Conservation (phyloP, 192 early-diverging fungal genomes). For the Podochytrium sp. region DNA sequence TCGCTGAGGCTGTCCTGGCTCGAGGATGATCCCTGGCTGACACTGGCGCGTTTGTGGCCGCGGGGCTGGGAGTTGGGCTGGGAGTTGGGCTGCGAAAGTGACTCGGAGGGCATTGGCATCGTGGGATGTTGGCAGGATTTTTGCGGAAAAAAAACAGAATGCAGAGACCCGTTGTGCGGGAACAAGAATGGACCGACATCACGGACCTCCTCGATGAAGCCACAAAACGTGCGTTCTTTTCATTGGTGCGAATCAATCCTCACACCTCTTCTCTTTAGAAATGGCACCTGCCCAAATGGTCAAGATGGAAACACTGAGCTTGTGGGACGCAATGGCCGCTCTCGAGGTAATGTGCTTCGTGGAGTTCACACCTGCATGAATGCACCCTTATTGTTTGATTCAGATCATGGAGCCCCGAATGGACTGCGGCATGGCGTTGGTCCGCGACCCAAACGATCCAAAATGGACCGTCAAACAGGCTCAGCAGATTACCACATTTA, state of each 20-base stretch:
- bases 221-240: constrained; percentile 1
- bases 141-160: too few species aligned
- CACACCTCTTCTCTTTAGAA: background rate
- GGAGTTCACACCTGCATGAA: background rate
- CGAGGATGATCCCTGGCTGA: too few species aligned
- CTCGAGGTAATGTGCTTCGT: constrained; percentile 18
- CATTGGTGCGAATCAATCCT: background rate
- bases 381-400: background rate
- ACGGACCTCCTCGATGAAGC: constrained; percentile 5
- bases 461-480: constrained; percentile 17
- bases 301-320: background rate
- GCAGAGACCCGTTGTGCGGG: background rate
- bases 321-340: constrained; percentile 34
- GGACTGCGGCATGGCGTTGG: constrained; percentile 20
- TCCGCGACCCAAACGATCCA: background rate
- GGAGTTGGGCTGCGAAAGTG: too few species aligned
- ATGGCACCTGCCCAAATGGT: constrained; percentile 17
- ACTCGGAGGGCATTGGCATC: too few species aligned
- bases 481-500: background rate
- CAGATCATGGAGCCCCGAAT: constrained; percentile 39
- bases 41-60: too few species aligned
- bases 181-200: constrained; percentile 21
- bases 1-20: too few species aligned
- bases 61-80: too few species aligned
- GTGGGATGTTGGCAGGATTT: too few species aligned